phyloP scores from a whole-genome alignment of 148 eudicot genomes.

The Mesembryanthemum crystallinum region DNA sequence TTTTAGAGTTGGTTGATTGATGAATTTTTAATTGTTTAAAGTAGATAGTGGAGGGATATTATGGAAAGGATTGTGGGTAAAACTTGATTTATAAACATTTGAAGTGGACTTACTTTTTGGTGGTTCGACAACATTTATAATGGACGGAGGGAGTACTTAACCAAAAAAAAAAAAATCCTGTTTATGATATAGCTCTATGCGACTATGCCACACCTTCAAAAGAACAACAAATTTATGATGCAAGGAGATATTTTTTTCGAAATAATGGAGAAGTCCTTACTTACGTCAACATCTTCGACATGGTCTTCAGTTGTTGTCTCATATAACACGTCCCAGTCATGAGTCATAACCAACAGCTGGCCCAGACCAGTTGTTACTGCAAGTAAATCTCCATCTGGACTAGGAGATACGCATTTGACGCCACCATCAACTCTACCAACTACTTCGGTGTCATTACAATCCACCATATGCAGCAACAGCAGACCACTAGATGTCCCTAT shows the following conservation, averaged over 20 bases:
- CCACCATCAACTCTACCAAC: slow-evolving; percentile 97
- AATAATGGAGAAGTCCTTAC: slow-evolving; percentile 60
- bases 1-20: no score
- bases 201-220: not conserved
- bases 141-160: no score
- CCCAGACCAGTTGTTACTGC: slow-evolving; percentile 80
- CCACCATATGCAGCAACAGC: slow-evolving; percentile 62
- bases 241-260: not conserved
- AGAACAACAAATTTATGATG: not conserved
- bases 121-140: no score
- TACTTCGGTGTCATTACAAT: slow-evolving; percentile 57
- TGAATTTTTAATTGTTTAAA: no score
- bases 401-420: slow-evolving; percentile 85
- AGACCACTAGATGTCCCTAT: slow-evolving; percentile 80
- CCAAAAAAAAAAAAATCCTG: no score
- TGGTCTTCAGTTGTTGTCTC: slow-evolving; percentile 71
- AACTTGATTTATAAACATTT: no score
- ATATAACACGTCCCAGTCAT: slow-evolving; percentile 87
- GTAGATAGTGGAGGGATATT: no score
- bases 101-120: no score
- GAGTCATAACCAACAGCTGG: slow-evolving; percentile 86
- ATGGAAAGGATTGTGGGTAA: no score
- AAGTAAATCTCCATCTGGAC: slow-evolving; percentile 96
- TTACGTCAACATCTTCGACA: slow-evolving; percentile 65
- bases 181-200: not conserved